Evolutionary conservation across 2,329 filamentous ascomycete species (phyloP), one percentile per base, ranked within the genome.

Genomic region (Cercospora brassicicola): DNA sequence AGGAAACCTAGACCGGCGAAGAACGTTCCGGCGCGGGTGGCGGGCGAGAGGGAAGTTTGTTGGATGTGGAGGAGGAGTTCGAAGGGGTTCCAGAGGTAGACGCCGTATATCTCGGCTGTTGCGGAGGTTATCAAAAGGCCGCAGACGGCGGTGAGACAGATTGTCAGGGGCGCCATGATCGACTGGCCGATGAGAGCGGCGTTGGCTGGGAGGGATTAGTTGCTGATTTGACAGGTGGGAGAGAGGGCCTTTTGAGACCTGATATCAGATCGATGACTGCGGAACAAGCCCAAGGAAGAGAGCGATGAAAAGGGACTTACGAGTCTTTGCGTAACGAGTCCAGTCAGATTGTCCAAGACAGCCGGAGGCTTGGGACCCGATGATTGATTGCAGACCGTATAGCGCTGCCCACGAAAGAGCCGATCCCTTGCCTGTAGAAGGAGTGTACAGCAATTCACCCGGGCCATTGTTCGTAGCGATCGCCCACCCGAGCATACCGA

Each of bases 91-190:
- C 75, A 76, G 36, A 71, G 62, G 36, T 72, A 62, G 23, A 61
- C 63, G 55, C 71, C 73, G 33, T 75, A 76, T 4, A 73, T 69
- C 9, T 73, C 68, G 4, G 63, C 56, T 1, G 72, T 67, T 7
- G 74, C 73, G 6, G 71, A 73, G 4, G 75, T 74, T 23, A 72
- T 68, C 7, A 76, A 72, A 20, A 82, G 77, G 1, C 69, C 69
- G 28, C 67, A 69, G 33, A 69, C 53, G 28, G 69, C 66, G 13
- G 66, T 69, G 18, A 70, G 39, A 26, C 53, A 60, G 18, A 72
- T 69, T 9, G 60, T 39, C 23, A 72, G 64, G 5, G 81, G 79
- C 18, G 75, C 79, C 13, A 76, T 76, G 39, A 87, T 39, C 3
- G 69, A 64, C 42, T 74, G 71, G 15, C 67, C 63, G 6, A 70